A percentile compares a stretch with the other conserved stretches of the same genome.
phyloP scores from a whole-genome alignment of 208 protist genomes.

The Strigomonas culicis region DNA sequence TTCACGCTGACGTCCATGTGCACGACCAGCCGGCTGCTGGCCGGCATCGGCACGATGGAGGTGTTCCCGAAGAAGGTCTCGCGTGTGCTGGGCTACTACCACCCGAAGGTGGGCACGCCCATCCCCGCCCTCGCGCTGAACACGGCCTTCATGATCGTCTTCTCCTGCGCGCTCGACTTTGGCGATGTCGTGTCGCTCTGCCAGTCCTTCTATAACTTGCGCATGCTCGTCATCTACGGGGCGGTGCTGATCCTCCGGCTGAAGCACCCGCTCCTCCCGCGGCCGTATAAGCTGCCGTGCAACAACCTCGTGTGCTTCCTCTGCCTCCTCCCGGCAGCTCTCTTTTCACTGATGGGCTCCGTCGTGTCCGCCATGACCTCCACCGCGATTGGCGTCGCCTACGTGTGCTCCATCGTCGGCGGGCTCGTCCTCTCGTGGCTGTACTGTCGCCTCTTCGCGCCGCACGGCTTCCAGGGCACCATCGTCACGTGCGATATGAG shows the following conservation, averaged over 20 bases:
- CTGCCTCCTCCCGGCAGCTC: conserved; percentile 45
- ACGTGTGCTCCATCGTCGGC: conserved; percentile 52
- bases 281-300: conserved; percentile 69
- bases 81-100: conserved; percentile 78
- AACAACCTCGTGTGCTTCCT: conserved; percentile 51
- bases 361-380: conserved; percentile 62
- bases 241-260: conserved; percentile 69
- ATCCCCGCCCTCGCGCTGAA: conserved; percentile 75
- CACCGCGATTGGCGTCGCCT: conserved; percentile 52
- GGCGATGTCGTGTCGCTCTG: conserved; percentile 69
- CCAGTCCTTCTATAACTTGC: conserved; percentile 77
- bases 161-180: conserved; percentile 69
- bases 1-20: conserved; percentile 84
- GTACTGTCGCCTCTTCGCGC: conserved; percentile 70
- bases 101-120: conserved; percentile 77
- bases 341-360: conserved; percentile 62
- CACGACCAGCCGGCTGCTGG: conserved; percentile 77
- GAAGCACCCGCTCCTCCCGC: conserved; percentile 68
- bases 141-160: conserved; percentile 50
- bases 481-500: conserved; percentile 68
- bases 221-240: conserved; percentile 75
- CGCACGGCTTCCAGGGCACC: conserved; percentile 76
- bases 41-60: conserved; percentile 82
- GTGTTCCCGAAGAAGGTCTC: conserved; percentile 79
- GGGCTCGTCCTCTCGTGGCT: conserved; percentile 52